These are phyloP conservation scores for Serendipita sp. DNA, from an alignment of 768 basidiomycete genomes.

Conservation along the genomic window DNA sequence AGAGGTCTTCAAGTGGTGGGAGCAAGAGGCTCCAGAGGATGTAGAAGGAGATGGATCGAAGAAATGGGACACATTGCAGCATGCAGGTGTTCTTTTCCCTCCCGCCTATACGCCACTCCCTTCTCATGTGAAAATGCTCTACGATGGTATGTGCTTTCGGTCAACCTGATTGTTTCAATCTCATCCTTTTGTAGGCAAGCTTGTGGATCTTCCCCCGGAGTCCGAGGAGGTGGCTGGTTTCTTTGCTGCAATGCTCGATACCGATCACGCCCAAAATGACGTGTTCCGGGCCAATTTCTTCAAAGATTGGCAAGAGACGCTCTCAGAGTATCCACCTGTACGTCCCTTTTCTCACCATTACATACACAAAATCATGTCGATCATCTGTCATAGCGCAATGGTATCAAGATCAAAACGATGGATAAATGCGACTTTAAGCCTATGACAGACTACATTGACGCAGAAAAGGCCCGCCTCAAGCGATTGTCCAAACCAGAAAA, in stretches of 20 bases:
- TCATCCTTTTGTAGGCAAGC: conserved; percentile 40
- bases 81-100: conserved; percentile 90
- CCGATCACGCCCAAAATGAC: conserved; percentile 77
- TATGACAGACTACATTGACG: conserved; percentile 86
- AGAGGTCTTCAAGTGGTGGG: conserved; percentile 79
- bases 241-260: conserved; percentile 83
- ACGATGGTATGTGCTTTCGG: conserved; percentile 50
- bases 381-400: conserved; percentile 38
- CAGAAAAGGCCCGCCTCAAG: conserved; percentile 88
- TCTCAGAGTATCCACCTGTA: conserved; percentile 75
- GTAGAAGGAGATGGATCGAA: conserved; percentile 56
- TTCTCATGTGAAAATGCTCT: conserved; percentile 76
- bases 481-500: conserved; percentile 70
- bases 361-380: neutral
- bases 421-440: conserved; percentile 84
- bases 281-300: conserved; percentile 95
- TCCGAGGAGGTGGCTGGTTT: conserved; percentile 96
- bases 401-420: conserved; percentile 58
- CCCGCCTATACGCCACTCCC: conserved; percentile 85
- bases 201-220: conserved; percentile 62
- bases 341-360: conserved; percentile 21
- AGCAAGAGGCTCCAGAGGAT: conserved; percentile 33
- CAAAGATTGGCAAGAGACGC: conserved; percentile 63
- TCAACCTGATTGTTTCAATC: conserved; percentile 8
- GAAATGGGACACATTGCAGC: conserved; percentile 94